These are phyloP conservation scores for Cokeromyces recurvatus DNA, from an alignment of 371 early-diverging fungal species.

Conservation along the genomic window DNA sequence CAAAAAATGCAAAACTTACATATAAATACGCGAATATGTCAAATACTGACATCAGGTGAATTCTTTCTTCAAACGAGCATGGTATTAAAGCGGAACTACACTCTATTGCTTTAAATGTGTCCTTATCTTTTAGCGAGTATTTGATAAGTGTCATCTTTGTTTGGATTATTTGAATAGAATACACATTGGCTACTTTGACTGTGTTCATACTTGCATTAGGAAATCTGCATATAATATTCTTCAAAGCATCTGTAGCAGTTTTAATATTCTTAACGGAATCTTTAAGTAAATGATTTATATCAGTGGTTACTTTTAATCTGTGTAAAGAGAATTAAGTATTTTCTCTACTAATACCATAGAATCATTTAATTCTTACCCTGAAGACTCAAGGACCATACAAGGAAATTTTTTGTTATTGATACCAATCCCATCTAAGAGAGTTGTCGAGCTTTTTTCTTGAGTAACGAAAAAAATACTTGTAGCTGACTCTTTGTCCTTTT, in stretches of 20 bases:
- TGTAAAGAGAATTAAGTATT: constrained; percentile 3
- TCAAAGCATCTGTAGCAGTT: constrained; percentile 10
- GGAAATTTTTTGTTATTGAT: constrained; percentile 3
- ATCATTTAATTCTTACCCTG: constrained; percentile 9
- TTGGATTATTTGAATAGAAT: constrained; percentile 12
- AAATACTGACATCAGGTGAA: neutral
- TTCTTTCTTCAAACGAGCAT: constrained; percentile 5
- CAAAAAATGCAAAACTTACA: constrained; percentile 12
- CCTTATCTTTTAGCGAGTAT: constrained; percentile 6
- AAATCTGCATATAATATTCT: constrained; percentile 9
- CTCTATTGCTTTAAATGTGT: constrained; percentile 2
- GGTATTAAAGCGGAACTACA: constrained; percentile 4
- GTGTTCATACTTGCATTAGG: constrained; percentile 11
- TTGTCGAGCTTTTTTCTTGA: constrained; percentile 4
- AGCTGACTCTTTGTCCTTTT: constrained; percentile 14
- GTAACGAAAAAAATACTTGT: constrained; percentile 9
- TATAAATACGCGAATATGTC: constrained; percentile 11
- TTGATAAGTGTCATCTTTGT: constrained; percentile 8
- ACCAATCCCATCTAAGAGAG: constrained; percentile 13
- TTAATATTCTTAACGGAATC: constrained; percentile 11
- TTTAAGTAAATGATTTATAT: constrained; percentile 9
- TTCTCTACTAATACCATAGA: too few relatives aligned
- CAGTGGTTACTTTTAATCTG: constrained; percentile 9
- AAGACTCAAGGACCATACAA: constrained; percentile 9
- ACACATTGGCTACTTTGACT: constrained; percentile 4